These are phyloP conservation scores for Gossypium aridum DNA, from an alignment of 441 rosid genomes.

Conservation along the genomic window DNA sequence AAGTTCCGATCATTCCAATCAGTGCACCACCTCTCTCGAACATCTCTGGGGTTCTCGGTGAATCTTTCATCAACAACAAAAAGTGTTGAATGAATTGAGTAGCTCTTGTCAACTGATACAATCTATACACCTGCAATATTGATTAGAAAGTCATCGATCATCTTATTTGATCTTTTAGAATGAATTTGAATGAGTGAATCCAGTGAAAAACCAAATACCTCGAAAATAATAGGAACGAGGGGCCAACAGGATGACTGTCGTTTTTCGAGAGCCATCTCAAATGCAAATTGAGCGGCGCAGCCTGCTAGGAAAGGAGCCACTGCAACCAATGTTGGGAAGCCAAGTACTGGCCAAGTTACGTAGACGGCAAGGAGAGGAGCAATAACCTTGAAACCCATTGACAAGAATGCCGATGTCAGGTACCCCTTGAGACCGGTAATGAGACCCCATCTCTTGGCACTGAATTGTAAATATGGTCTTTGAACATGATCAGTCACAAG, in stretches of 20 bases:
- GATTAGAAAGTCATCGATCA: conserved; percentile 7
- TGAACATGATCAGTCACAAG: conserved; percentile 57
- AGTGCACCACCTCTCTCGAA: conserved; percentile 52
- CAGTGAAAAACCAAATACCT: conserved; percentile 35
- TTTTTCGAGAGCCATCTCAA: conserved; percentile 48
- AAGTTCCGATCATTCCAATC: conserved; percentile 54
- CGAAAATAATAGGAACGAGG: conserved; percentile 70
- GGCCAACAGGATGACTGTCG: conserved; percentile 81
- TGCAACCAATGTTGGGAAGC: conserved; percentile 52
- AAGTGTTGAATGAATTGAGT: conserved; percentile 62
- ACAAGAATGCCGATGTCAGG: conserved; percentile 47
- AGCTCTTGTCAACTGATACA: conserved; percentile 80
- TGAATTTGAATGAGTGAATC: neutral
- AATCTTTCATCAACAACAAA: conserved; percentile 57
- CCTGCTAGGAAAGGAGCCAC: conserved; percentile 73
- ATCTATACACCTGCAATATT: conserved; percentile 60
- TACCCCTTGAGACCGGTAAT: conserved; percentile 81
- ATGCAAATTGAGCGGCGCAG: conserved; percentile 60
- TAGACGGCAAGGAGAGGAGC: conserved; percentile 44
- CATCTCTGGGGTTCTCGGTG: conserved; percentile 42
- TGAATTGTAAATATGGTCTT: conserved; percentile 74
- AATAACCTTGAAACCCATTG: conserved; percentile 59
- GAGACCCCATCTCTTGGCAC: conserved; percentile 81
- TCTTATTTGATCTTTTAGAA: neutral
- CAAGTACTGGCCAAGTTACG: conserved; percentile 68